Evolutionary conservation across 768 basidiomycete genomes (phyloP), one percentile per base, ranked within the genome.

Genomic region (Suillus subluteus): DNA sequence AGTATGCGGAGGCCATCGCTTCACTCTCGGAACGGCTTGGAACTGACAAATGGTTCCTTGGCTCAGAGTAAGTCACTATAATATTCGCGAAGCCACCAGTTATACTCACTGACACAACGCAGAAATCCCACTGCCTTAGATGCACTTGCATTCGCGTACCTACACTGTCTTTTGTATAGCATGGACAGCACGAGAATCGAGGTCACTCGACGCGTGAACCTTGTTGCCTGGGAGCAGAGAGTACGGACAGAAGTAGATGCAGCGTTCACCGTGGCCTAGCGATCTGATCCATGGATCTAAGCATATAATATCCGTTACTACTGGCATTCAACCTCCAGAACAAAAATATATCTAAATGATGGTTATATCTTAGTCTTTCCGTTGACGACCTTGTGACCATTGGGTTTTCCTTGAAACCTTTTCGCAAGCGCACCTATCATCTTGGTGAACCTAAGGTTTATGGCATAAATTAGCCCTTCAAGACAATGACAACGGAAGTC

Each of bases 51-150:
- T 95, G 94, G 94, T 91, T 95, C 78, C 84, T 95, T 3, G 88
- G 83, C 44, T 94, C 92, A 15, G 79, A 77, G 94, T 94, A 73
- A 58, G 85, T 71, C 70, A 54, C 67, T 3, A 37, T 58, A 9
- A 7, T 32, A 26, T 41, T 58, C 12, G 46, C 62, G 56, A 55
- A 7, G 64, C 46, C 11, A 37, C 13, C 26, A n/a, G 48, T 55
- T 35, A 37, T 66, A 11, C 41, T 52, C 67, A 52, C 44, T 40
- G 55, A 70, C 41, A 59, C 18, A n/a, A 21, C 43, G 12, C 65
- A 95, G 93, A 59, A 81, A 82, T 32, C 91, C 94, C 26, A 95
- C 94, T 1, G 84, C 90, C 0, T 86, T 95, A 16, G 94, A 95
- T 73, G 93, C 94, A 3, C 86, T 94, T 54, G 81, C 86, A 7